Conservation (phyloP, 1,284 basidiomycete genomes). For the Sporisorium sorghi region DNA sequence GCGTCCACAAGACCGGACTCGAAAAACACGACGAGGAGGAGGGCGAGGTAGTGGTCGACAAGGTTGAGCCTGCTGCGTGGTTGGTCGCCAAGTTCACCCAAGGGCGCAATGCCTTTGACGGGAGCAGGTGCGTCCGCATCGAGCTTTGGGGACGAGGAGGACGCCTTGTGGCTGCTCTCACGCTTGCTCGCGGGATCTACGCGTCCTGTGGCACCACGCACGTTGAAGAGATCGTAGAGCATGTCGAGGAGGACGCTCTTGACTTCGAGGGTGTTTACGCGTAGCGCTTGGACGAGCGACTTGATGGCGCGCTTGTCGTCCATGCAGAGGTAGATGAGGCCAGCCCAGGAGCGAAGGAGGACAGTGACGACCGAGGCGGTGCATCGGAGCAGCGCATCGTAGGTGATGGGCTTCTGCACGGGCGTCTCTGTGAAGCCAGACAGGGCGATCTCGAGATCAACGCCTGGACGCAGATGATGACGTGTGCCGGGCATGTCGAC, state of each 20-base stretch:
- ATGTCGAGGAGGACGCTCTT: conserved; percentile 79
- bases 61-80: conserved; percentile 76
- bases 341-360: conserved; percentile 90
- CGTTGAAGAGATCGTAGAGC: conserved; percentile 89
- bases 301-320: conserved; percentile 86
- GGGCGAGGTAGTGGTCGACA: conserved; percentile 90
- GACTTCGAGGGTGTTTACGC: conserved; percentile 86
- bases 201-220: conserved; percentile 34
- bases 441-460: conserved; percentile 83
- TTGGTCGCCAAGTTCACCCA: conserved; percentile 50
- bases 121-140: conserved; percentile 8
- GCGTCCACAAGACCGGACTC: conserved; percentile 79
- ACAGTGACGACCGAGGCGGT: conserved; percentile 83
- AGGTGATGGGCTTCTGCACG: conserved; percentile 75
- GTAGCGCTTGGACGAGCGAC: conserved; percentile 84
- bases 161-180: conserved; percentile 32
- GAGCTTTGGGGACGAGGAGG: conserved; percentile 22
- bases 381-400: conserved; percentile 75
- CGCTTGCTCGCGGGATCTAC: conserved; percentile 49
- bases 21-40: conserved; percentile 87
- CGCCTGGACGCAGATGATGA: conserved; percentile 81
- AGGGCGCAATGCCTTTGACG: conserved; percentile 13
- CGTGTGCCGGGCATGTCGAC: conserved; percentile 87
- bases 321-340: conserved; percentile 93
- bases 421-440: conserved; percentile 77